Evolutionary conservation across 2,329 filamentous ascomycete genomes (phyloP).

Genomic region (Dothistroma septosporum): DNA sequence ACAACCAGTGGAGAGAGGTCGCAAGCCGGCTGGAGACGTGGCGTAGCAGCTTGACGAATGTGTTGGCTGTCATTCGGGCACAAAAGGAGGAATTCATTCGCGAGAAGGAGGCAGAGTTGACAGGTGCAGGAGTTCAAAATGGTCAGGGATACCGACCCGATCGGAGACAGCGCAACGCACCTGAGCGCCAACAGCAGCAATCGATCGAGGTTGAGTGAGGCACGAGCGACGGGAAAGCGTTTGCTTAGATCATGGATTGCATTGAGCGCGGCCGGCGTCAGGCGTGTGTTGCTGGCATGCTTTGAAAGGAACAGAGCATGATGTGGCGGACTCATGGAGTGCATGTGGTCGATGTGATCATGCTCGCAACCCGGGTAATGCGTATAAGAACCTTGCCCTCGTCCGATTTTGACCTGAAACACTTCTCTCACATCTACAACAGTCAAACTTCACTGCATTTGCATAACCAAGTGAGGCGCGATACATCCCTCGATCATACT

Average conservation of each 20-base stretch:
- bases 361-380: neutral
- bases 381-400: neutral
- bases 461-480: neutral
- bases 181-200: slow-evolving; percentile 16
- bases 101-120: slow-evolving; percentile 60
- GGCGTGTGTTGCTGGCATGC: neutral
- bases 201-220: slow-evolving; percentile 28
- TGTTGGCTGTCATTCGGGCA: slow-evolving; percentile 70
- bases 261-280: neutral
- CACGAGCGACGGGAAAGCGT: neutral
- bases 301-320: neutral
- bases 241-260: slow-evolving; percentile 3
- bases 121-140: slow-evolving; percentile 11
- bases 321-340: neutral
- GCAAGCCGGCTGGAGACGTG: slow-evolving; percentile 86
- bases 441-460: neutral
- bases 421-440: slow-evolving; percentile 47
- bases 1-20: slow-evolving; percentile 97
- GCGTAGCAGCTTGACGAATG: slow-evolving; percentile 74
- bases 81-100: slow-evolving; percentile 76
- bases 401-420: slow-evolving; percentile 55
- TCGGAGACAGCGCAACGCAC: slow-evolving; percentile 25
- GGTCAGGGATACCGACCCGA: slow-evolving; percentile 25
- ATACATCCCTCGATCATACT: neutral
- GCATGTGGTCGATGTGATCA: neutral